These are phyloP conservation scores for Tulasnella sp. DNA, from an alignment of 768 basidiomycete species.

Conservation along the genomic window DNA sequence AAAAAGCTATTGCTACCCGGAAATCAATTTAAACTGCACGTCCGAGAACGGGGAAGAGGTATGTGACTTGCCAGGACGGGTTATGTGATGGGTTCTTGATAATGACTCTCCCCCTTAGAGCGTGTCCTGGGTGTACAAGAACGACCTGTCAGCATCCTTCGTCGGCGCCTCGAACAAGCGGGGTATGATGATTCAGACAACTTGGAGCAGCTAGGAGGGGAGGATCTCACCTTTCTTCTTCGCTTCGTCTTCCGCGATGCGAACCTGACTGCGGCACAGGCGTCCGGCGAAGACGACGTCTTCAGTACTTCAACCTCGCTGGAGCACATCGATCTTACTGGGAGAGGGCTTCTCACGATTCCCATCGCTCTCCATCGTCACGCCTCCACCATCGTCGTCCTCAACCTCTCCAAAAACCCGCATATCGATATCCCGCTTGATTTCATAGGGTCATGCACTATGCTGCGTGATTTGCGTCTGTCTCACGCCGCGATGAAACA, in stretches of 20 bases:
- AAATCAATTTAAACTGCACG: constrained; percentile 57
- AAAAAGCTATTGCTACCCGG: constrained; percentile 36
- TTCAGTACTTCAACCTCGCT: constrained; percentile 46
- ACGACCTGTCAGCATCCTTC: constrained; percentile 73
- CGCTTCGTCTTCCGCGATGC: constrained; percentile 85
- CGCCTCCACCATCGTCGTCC: constrained; percentile 70
- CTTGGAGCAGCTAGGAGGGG: constrained; percentile 60
- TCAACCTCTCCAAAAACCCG: constrained; percentile 87
- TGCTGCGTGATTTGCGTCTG: constrained; percentile 73
- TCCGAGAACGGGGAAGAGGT: constrained; percentile 72
- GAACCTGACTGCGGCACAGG: constrained; percentile 23
- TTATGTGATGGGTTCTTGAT: too few species aligned
- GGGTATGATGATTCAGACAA: constrained; percentile 79
- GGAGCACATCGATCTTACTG: constrained; percentile 72
- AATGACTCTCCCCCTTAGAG: constrained; percentile 39
- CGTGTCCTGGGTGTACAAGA: constrained; percentile 74
- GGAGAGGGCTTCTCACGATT: constrained; percentile 71
- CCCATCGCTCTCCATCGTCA: constrained; percentile 78
- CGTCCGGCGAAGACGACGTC: constrained; percentile 8
- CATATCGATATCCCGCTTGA: constrained; percentile 94
- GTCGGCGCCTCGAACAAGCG: constrained; percentile 74
- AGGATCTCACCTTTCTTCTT: constrained; percentile 74
- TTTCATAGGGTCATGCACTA: constrained; percentile 82
- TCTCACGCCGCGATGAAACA: constrained; percentile 92
- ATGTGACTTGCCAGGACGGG: constrained; percentile 23